phyloP scores from a whole-genome alignment of 169 alveolate genomes.

The Fabrea salina region DNA sequence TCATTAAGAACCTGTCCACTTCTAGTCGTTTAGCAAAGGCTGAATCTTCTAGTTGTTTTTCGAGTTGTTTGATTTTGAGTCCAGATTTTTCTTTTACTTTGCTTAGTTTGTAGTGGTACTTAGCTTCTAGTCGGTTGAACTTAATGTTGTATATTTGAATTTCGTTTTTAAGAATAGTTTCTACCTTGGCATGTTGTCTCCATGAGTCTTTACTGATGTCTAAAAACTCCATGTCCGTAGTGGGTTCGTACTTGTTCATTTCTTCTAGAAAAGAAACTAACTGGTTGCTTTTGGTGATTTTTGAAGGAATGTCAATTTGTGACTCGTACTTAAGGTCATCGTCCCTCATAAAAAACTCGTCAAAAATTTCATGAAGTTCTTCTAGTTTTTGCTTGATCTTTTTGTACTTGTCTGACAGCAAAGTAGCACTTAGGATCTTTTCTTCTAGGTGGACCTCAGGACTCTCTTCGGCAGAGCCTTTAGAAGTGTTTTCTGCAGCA shows the following conservation, averaged over 20 bases:
- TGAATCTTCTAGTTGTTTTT: background rate
- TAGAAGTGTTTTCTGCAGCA: background rate
- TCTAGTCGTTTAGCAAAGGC: background rate
- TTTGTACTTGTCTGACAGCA: background rate
- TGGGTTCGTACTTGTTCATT: slow-evolving; percentile 14
- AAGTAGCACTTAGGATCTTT: background rate
- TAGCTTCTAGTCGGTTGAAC: background rate
- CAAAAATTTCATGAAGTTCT: background rate
- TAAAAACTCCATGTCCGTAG: background rate
- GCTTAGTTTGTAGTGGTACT: background rate
- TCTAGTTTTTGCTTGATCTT: background rate
- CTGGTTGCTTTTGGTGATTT: background rate
- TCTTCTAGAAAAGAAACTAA: background rate
- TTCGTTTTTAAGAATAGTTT: slow-evolving; percentile 12
- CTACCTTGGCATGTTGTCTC: slow-evolving; percentile 16
- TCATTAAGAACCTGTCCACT: background rate
- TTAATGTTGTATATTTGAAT: background rate
- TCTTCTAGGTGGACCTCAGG: background rate
- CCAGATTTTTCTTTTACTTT: slow-evolving; percentile 15
- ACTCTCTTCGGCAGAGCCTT: background rate
- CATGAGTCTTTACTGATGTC: slow-evolving; percentile 18
- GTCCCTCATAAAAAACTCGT: background rate
- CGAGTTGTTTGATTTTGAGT: background rate
- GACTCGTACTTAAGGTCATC: background rate
- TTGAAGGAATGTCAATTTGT: background rate